A percentile compares a stretch with the other conserved stretches of the same genome.
These are phyloP conservation scores for Sherardia arvensis DNA, from an alignment of 257 asterid species.

Conservation along the genomic window DNA sequence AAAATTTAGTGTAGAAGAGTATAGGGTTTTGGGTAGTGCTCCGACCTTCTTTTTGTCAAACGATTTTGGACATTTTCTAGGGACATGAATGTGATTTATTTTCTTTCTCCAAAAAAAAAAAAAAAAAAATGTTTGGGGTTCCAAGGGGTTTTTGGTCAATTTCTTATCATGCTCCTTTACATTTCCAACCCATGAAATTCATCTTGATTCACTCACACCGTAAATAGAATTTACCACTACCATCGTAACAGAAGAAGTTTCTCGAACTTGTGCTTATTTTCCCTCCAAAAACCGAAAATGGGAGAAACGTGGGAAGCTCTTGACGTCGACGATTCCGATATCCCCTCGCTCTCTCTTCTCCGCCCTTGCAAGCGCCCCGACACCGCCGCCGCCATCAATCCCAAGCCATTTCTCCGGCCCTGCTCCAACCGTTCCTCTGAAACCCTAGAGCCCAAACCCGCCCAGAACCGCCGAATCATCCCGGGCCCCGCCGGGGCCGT, in stretches of 20 bases:
- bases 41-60: too few species aligned
- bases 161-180: too few species aligned
- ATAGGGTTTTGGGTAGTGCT: too few species aligned
- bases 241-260: not conserved
- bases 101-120: too few species aligned
- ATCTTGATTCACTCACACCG: not conserved
- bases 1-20: too few species aligned
- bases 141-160: too few species aligned
- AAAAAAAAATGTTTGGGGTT: too few species aligned
- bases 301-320: conserved; percentile 70
- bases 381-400: conserved; percentile 9
- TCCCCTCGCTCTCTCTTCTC: conserved; percentile 82
- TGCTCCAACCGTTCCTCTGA: conserved; percentile 14
- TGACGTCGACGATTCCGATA: conserved; percentile 86
- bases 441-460: conserved; percentile 12
- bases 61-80: too few species aligned
- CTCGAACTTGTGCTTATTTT: not conserved
- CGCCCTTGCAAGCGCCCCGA: conserved; percentile 68
- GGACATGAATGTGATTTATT: too few species aligned
- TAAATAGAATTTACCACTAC: not conserved
- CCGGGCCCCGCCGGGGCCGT: conserved; percentile 89
- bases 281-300: conserved; percentile 35
- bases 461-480: conserved; percentile 25
- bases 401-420: conserved; percentile 18
- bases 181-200: not conserved